A percentile compares a stretch with the other conserved stretches of the same genome.
phyloP scores from a whole-genome alignment of 768 basidiomycete genomes.

The Megacollybia marginata region DNA sequence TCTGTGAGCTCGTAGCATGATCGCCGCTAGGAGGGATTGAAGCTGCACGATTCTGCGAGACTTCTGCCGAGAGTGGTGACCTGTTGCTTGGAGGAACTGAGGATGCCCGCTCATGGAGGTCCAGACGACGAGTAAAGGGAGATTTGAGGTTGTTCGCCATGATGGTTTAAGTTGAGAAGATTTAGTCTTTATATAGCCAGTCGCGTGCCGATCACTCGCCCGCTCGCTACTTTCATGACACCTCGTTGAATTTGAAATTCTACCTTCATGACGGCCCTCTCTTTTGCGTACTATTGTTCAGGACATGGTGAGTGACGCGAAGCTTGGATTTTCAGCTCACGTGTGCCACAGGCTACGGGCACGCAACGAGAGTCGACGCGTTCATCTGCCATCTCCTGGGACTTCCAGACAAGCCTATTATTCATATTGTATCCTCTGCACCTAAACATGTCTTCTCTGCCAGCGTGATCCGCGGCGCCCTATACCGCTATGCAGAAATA shows the following conservation, averaged over 20 bases:
- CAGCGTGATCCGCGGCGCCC: slow-evolving; percentile 53
- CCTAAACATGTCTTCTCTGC: slow-evolving; percentile 65
- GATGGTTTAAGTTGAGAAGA: not conserved
- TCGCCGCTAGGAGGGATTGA: slow-evolving; percentile 13
- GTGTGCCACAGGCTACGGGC: slow-evolving; percentile 56
- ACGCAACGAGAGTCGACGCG: slow-evolving; percentile 77
- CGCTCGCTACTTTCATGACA: too few relatives aligned
- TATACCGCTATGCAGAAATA: slow-evolving; percentile 64
- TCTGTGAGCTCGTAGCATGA: not conserved
- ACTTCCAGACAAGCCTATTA: slow-evolving; percentile 32
- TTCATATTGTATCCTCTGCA: slow-evolving; percentile 70
- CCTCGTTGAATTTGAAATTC: too few relatives aligned
- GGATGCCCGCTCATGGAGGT: not conserved
- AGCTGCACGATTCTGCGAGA: slow-evolving; percentile 12
- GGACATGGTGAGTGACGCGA: slow-evolving; percentile 50
- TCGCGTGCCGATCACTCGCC: too few relatives aligned
- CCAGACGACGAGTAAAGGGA: not conserved
- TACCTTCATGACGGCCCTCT: not conserved
- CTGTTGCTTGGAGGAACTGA: not conserved
- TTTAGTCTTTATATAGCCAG: too few relatives aligned
- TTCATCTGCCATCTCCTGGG: slow-evolving; percentile 54
- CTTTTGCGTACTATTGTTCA: slow-evolving; percentile 65
- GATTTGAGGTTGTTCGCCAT: not conserved
- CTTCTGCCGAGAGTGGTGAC: not conserved
- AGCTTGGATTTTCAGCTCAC: not conserved